Evolutionary conservation across 371 early-diverging fungal species (phyloP).

Genomic region (Capillidium heterosporum): DNA sequence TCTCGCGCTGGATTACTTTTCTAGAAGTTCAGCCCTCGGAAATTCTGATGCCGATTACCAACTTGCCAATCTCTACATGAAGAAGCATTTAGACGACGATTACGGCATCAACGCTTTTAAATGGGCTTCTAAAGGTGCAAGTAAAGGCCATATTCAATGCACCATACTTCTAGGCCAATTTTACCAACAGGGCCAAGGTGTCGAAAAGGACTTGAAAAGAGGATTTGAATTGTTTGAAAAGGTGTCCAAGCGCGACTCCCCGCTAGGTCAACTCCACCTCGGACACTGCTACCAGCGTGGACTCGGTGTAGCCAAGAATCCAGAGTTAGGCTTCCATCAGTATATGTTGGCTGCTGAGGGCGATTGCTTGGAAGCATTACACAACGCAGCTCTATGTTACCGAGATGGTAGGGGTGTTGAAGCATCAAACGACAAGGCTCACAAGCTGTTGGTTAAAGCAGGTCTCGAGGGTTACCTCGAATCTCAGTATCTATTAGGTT

Average conservation of each 20-base stretch:
- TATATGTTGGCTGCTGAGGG: slow-evolving; percentile 38
- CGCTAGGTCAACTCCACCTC: slow-evolving; percentile 49
- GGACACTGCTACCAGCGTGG: slow-evolving; percentile 55
- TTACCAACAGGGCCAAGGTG: slow-evolving; percentile 66
- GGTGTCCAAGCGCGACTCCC: slow-evolving; percentile 46
- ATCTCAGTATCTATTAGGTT: too few species aligned
- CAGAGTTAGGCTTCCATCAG: slow-evolving; percentile 31
- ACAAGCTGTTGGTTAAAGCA: too few species aligned
- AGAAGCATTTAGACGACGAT: too few species aligned
- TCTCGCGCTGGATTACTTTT: slow-evolving; percentile 68
- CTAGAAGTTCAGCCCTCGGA: slow-evolving; percentile 43
- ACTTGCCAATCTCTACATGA: too few species aligned
- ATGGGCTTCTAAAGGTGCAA: too few species aligned
- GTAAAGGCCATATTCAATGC: slow-evolving; percentile 51
- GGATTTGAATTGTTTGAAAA: slow-evolving; percentile 43
- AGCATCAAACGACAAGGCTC: slow-evolving; percentile 24
- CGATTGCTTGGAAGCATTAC: slow-evolving; percentile 51
- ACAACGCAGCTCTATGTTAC: slow-evolving; percentile 47
- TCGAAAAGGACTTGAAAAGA: slow-evolving; percentile 25
- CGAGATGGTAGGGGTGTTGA: slow-evolving; percentile 45
- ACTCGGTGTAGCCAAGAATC: slow-evolving; percentile 35
- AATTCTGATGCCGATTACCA: too few species aligned
- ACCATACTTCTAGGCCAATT: slow-evolving; percentile 78
- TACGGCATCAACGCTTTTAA: slow-evolving; percentile 46
- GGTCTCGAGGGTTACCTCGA: too few species aligned